phyloP scores from a whole-genome alignment of 352 stramenopile genomes.

The Phytophthora hybrid region DNA sequence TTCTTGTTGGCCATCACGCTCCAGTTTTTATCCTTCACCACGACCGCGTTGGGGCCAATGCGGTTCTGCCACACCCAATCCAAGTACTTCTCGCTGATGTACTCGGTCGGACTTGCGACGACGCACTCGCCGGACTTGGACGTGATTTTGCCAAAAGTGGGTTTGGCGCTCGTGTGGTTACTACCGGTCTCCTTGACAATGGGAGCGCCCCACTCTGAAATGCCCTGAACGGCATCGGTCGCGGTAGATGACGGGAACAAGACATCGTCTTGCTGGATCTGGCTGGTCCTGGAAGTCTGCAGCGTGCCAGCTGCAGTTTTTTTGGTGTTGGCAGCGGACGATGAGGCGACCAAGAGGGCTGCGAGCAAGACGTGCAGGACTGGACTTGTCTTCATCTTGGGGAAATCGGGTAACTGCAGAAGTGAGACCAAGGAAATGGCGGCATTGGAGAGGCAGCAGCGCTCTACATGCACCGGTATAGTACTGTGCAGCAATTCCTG shows the following conservation, averaged over 20 bases:
- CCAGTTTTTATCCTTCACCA: conserved; percentile 17
- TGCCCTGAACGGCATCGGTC: background rate
- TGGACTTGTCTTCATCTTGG: conserved; percentile 10
- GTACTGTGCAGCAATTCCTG: too few relatives aligned
- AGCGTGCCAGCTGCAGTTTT: background rate
- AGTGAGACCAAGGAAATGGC: background rate
- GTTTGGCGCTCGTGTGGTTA: conserved; percentile 13
- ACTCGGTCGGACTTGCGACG: conserved; percentile 14
- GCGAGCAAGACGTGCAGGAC: background rate
- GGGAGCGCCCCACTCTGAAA: conserved; percentile 18
- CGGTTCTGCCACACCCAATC: conserved; percentile 31
- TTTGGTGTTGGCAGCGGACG: background rate
- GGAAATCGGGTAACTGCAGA: background rate
- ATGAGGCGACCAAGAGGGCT: background rate
- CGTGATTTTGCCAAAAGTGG: conserved; percentile 30
- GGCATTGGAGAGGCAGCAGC: too few relatives aligned
- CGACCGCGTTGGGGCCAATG: conserved; percentile 20
- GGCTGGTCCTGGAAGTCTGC: background rate
- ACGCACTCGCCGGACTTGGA: conserved; percentile 25
- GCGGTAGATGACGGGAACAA: background rate
- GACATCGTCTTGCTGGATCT: background rate
- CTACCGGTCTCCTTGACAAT: conserved; percentile 23
- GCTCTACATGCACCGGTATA: too few relatives aligned
- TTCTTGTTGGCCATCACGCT: conserved; percentile 37
- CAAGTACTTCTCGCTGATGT: conserved; percentile 27